A percentile compares a stretch with the other conserved stretches of the same genome.
Evolutionary conservation across 2,329 filamentous ascomycete genomes (phyloP).

Genomic region (Venturia aucupariae): DNA sequence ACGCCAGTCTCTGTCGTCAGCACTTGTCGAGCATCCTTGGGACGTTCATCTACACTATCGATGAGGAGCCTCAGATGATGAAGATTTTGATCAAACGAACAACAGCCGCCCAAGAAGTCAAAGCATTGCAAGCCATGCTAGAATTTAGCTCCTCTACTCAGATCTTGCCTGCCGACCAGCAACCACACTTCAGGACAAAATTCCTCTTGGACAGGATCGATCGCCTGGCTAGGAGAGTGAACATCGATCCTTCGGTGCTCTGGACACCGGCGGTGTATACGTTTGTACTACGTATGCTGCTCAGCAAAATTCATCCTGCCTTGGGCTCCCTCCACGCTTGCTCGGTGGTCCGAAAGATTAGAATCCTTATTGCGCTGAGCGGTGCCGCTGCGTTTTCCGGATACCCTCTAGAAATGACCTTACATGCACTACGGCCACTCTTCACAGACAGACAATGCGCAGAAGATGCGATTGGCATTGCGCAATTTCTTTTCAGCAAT

Average conservation of each 20-base stretch:
- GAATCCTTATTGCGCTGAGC: conserved; percentile 70
- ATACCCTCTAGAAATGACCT: conserved; percentile 83
- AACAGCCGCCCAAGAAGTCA: not conserved
- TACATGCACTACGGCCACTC: conserved; percentile 70
- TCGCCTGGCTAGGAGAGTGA: conserved; percentile 63
- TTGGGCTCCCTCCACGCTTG: conserved; percentile 81
- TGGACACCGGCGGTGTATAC: conserved; percentile 71
- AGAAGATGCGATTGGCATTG: conserved; percentile 79
- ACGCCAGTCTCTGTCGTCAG: conserved; percentile 52
- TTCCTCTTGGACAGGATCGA: conserved; percentile 64
- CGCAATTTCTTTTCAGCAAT: conserved; percentile 68
- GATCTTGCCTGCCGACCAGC: conserved; percentile 65
- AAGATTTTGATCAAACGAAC: not conserved
- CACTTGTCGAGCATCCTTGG: conserved; percentile 72
- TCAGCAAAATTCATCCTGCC: conserved; percentile 73
- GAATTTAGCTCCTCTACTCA: conserved; percentile 55
- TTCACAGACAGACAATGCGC: conserved; percentile 78
- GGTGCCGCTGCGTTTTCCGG: conserved; percentile 60
- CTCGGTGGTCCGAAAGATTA: conserved; percentile 75
- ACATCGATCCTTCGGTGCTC: conserved; percentile 53
- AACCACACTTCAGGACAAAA: conserved; percentile 75
- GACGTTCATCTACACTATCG: conserved; percentile 55
- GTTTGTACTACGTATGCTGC: conserved; percentile 64
- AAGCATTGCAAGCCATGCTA: conserved; percentile 55
- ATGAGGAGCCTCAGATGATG: conserved; percentile 25